phyloP scores from a whole-genome alignment of 768 basidiomycete species.

The Lactarius pseudohatsudake region DNA sequence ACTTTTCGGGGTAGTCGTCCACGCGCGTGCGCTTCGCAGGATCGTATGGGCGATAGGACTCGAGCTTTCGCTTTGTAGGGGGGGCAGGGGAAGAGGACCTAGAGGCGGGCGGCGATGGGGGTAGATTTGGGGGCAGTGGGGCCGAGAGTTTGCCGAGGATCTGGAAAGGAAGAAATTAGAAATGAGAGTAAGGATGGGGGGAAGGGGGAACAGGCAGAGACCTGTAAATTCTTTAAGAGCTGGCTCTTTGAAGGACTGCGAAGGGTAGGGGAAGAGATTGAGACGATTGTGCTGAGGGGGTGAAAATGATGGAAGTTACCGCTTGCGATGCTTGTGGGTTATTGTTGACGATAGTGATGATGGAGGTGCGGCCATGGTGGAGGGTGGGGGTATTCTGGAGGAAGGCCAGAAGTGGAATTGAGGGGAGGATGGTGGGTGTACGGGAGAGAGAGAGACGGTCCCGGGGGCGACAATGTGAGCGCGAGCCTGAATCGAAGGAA shows the following conservation, averaged over 20 bases:
- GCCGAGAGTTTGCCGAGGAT: constrained; percentile 42
- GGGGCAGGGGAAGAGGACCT: constrained; percentile 44
- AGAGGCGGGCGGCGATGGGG: constrained; percentile 47
- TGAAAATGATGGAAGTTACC: constrained; percentile 22
- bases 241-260: constrained; percentile 34
- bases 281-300: constrained; percentile 15
- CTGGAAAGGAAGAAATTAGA: constrained; percentile 35
- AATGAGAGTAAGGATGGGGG: constrained; percentile 11
- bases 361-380: not conserved
- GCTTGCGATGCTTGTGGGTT: constrained; percentile 25
- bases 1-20: constrained; percentile 35
- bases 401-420: not conserved
- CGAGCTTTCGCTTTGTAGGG: constrained; percentile 42
- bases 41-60: constrained; percentile 27
- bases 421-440: constrained; percentile 27
- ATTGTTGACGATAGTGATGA: constrained; percentile 13
- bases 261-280: constrained; percentile 25
- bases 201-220: constrained; percentile 26
- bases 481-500: constrained; percentile 24
- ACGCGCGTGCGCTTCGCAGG: constrained; percentile 33
- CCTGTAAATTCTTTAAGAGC: constrained; percentile 44
- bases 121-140: constrained; percentile 47
- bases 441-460: constrained; percentile 15
- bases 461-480: constrained; percentile 24
- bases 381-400: constrained; percentile 13